These are phyloP conservation scores for Helianthus annuus DNA, from an alignment of 129 eudicot genomes.

Conservation along the genomic window DNA sequence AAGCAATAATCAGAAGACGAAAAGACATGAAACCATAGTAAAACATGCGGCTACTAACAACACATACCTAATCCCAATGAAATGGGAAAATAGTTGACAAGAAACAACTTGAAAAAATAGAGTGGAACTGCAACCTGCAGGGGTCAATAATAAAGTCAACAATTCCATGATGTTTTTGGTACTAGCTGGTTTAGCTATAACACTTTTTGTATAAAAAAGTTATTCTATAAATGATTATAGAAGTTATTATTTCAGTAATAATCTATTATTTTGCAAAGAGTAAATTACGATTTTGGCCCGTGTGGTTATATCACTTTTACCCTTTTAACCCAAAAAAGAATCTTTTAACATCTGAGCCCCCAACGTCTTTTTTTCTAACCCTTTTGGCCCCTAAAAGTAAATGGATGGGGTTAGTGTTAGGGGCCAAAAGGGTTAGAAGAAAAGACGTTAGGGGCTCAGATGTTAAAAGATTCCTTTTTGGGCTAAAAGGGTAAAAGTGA, in stretches of 20 bases:
- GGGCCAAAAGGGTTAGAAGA: too few species aligned
- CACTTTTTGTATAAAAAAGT: background rate
- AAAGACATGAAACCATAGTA: background rate
- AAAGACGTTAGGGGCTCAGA: too few species aligned
- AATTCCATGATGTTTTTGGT: background rate
- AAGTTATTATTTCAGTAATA: background rate
- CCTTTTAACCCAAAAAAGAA: too few species aligned
- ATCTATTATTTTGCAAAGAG: background rate
- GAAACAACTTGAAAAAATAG: conserved; percentile 52
- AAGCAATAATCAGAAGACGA: conserved; percentile 5
- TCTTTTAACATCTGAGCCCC: too few species aligned
- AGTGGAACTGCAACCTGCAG: conserved; percentile 58
- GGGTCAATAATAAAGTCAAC: background rate
- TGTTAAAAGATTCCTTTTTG: too few species aligned
- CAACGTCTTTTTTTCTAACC: too few species aligned
- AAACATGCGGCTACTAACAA: background rate
- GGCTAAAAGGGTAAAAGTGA: too few species aligned
- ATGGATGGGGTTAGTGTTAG: too few species aligned
- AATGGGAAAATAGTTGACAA: conserved; percentile 46
- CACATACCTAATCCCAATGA: conserved; percentile 73
- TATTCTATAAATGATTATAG: background rate
- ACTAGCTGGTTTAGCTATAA: background rate
- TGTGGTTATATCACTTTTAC: too few species aligned
- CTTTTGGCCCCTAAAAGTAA: too few species aligned
- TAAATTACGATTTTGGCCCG: too few species aligned